phyloP scores from a whole-genome alignment of 1,139 yeast species.

The Pichia sorboxylosa region DNA sequence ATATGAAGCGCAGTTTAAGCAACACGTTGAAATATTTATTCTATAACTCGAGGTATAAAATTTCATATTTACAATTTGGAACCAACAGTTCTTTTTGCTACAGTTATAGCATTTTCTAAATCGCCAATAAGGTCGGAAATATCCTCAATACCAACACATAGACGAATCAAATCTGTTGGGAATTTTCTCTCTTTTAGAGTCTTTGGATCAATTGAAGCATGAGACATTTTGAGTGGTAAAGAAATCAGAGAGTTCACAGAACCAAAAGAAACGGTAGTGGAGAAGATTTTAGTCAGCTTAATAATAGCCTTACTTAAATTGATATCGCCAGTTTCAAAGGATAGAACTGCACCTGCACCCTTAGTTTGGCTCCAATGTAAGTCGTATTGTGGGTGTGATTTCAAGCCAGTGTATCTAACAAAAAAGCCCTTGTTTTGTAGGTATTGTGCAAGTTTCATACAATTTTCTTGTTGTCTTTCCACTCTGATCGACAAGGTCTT shows the following conservation, averaged over 20 bases:
- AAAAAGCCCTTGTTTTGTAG: constrained; percentile 49
- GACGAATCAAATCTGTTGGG: constrained; percentile 82
- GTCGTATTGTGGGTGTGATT: constrained; percentile 70
- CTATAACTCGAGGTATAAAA: too few species aligned
- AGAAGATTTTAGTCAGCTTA: constrained; percentile 62
- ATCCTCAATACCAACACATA: constrained; percentile 81
- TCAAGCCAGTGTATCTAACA: constrained; percentile 78
- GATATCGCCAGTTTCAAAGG: constrained; percentile 76
- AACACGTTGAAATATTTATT: too few species aligned
- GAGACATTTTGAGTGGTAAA: constrained; percentile 92
- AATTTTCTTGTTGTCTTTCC: constrained; percentile 78
- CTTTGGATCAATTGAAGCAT: constrained; percentile 86
- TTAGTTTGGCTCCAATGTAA: constrained; percentile 66
- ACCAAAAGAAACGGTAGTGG: constrained; percentile 89
- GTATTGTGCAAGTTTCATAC: constrained; percentile 63
- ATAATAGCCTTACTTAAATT: constrained; percentile 61
- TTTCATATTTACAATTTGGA: constrained; percentile 20
- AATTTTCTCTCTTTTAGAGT: constrained; percentile 78
- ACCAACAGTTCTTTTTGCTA: constrained; percentile 26
- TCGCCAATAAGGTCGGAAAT: constrained; percentile 59
- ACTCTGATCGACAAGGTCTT: constrained; percentile 76
- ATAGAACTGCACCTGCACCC: constrained; percentile 84
- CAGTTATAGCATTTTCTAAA: constrained; percentile 54
- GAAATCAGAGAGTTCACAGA: constrained; percentile 86
- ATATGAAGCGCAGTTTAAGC: too few species aligned